Conservation (phyloP, 2,329 filamentous ascomycete genomes). For the Myriosclerotinia curreyana region DNA sequence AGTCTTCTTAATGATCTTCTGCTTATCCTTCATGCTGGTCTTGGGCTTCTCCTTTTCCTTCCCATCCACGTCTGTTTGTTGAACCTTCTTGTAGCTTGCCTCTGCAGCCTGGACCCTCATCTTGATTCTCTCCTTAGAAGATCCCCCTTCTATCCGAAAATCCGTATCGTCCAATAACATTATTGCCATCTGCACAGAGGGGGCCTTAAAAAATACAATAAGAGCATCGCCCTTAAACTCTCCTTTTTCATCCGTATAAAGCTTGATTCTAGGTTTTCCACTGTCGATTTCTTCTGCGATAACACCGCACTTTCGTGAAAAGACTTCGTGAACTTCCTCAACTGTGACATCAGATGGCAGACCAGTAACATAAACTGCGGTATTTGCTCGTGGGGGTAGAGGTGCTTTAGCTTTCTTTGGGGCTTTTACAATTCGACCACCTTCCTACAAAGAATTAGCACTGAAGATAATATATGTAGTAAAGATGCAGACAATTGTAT, state of each 20-base stretch:
- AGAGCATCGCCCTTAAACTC: constrained; percentile 92
- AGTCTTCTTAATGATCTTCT: constrained; percentile 87
- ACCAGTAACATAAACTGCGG: constrained; percentile 87
- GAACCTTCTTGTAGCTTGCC: constrained; percentile 84
- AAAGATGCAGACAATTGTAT: constrained; percentile 2
- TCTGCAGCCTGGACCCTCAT: constrained; percentile 86
- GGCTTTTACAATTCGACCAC: constrained; percentile 37
- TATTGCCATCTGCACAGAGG: constrained; percentile 84
- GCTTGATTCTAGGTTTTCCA: constrained; percentile 82
- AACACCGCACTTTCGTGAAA: constrained; percentile 80
- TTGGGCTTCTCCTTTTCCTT: constrained; percentile 50
- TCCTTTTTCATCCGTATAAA: constrained; percentile 79
- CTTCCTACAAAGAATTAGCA: constrained; percentile 33
- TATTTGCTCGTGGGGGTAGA: constrained; percentile 61
- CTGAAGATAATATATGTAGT: constrained; percentile 8
- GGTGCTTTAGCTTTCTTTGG: constrained; percentile 39
- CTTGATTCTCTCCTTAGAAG: constrained; percentile 48
- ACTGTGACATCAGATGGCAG: constrained; percentile 76
- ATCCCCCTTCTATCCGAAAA: constrained; percentile 62
- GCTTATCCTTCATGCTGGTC: constrained; percentile 65
- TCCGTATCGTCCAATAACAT: constrained; percentile 77
- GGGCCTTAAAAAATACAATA: constrained; percentile 90
- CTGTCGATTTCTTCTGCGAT: constrained; percentile 94
- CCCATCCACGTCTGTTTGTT: constrained; percentile 53
- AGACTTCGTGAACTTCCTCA: constrained; percentile 78